Base-by-base conservation (phyloP, 192 early-diverging fungal species). In the Chytriomyces hyalinus region DNA sequence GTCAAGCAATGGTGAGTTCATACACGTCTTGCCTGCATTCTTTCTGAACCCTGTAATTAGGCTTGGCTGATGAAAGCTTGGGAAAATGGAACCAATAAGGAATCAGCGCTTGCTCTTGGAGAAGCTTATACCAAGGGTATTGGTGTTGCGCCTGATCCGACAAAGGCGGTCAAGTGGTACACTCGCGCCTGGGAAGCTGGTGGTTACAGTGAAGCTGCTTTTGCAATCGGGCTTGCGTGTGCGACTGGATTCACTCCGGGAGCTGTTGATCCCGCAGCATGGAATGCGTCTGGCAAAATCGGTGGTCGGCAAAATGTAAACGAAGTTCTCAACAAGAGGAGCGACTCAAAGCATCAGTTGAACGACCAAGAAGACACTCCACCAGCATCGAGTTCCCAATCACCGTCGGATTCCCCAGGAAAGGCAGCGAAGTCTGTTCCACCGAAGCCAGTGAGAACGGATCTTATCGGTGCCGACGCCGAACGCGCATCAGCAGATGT, bases 111-210 rank as follows among this genome's bases (percentile, higher is more conserved):
- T n/a, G 79, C 79, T 6, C 74, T 80, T 17, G 79, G 73, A 36
- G 67, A 80, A 44, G 71, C 72, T 5, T 80, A 69, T 51, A 70
- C 67, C 17, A 75, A 76, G 50, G 79, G 79, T 15, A 61, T 80
- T 44, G 79, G 79, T 53, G 73, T 76, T 36, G 59, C 65, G 0
- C 73, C 79, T 6, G 79, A 80, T 36, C 79, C 79, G 5, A 69
- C 65, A 3, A 75, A 76, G 63, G 79, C 79, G 8, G 79, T 76
- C 61, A 70, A 80, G 60, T 80, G 79, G 79, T 79, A 79, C 78
- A 78, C 77, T 3, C 67, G 77, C 26, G 77, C 77, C 7, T 78
- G 78, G 78, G 71, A 79, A 26, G 72, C 50, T 15, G 70, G 78
- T 11, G 78, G 78, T 6, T 74, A 79, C 66, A 24, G 51, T 26